Conservation (phyloP, 495 filamentous ascomycete species). For the Pyrenopolyporus hunteri region DNA sequence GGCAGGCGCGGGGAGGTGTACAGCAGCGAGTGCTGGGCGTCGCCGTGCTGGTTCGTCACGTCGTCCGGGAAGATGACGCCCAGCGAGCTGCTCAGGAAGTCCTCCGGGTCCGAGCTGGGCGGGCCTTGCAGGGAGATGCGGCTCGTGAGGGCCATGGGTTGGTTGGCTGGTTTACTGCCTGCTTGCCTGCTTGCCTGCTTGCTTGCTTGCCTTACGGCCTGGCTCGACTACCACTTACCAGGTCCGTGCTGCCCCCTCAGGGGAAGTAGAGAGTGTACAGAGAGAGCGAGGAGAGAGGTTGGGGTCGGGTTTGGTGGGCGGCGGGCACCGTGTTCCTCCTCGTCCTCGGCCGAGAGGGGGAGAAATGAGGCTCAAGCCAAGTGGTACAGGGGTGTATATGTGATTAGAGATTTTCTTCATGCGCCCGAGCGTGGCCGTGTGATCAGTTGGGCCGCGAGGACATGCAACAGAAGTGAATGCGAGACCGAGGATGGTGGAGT, state of each 20-base stretch:
- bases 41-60: conserved; percentile 74
- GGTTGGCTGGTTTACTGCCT: neutral
- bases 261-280: too few relatives aligned
- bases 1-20: conserved; percentile 68
- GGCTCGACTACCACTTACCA: neutral
- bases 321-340: too few relatives aligned
- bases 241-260: too few relatives aligned
- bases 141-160: conserved; percentile 49
- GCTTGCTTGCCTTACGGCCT: neutral
- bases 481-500: neutral
- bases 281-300: too few relatives aligned
- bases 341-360: neutral
- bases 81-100: conserved; percentile 67
- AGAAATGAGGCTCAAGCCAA: conserved; percentile 18
- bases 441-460: conserved; percentile 1
- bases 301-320: too few relatives aligned
- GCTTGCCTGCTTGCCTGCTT: neutral
- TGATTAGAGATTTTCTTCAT: neutral
- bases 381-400: neutral
- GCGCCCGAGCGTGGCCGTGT: neutral
- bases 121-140: conserved; percentile 49
- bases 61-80: conserved; percentile 80
- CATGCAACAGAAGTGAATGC: too few relatives aligned
- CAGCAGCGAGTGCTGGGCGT: conserved; percentile 66
- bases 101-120: conserved; percentile 58